phyloP scores from a whole-genome alignment of 1,139 yeast species.

The Waltiozyma sp. region DNA sequence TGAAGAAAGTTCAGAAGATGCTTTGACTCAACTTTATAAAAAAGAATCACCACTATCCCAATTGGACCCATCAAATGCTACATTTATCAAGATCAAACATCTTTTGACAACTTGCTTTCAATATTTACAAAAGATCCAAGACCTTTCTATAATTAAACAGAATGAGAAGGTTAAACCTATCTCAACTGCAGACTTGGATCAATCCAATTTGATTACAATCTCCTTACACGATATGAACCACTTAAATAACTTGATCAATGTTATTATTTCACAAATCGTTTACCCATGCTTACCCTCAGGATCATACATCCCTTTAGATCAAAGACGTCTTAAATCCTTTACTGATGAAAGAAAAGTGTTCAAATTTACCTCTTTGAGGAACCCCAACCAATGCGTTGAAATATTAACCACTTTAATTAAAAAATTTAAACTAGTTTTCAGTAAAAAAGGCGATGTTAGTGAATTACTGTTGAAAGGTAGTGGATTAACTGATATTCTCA shows the following conservation, averaged over 20 bases:
- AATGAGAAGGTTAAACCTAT: neutral
- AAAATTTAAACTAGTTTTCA: slow-evolving; percentile 9
- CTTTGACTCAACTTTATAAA: slow-evolving; percentile 14
- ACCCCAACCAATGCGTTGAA: neutral
- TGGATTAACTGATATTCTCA: slow-evolving; percentile 60
- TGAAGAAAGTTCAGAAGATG: slow-evolving; percentile 8
- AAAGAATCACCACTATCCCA: neutral
- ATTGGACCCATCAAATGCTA: neutral
- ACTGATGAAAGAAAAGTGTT: slow-evolving; percentile 16
- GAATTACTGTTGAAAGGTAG: slow-evolving; percentile 55
- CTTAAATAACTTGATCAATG: slow-evolving; percentile 51
- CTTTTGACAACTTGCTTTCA: slow-evolving; percentile 5
- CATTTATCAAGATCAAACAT: slow-evolving; percentile 1
- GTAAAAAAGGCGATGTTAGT: slow-evolving; percentile 34
- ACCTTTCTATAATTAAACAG: slow-evolving; percentile 4
- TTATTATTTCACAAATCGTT: slow-evolving; percentile 60
- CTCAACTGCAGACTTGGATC: slow-evolving; percentile 10
- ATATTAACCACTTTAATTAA: neutral
- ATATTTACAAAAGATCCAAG: slow-evolving; percentile 8
- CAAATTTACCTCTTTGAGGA: slow-evolving; percentile 3
- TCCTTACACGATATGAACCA: slow-evolving; percentile 78
- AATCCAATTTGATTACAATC: slow-evolving; percentile 45
- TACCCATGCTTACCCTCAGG: slow-evolving; percentile 49
- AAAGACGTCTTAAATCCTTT: slow-evolving; percentile 43
- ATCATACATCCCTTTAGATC: slow-evolving; percentile 56